phyloP scores from a whole-genome alignment of 2,329 filamentous ascomycete species.

The Alternaria hordeiaustralica region DNA sequence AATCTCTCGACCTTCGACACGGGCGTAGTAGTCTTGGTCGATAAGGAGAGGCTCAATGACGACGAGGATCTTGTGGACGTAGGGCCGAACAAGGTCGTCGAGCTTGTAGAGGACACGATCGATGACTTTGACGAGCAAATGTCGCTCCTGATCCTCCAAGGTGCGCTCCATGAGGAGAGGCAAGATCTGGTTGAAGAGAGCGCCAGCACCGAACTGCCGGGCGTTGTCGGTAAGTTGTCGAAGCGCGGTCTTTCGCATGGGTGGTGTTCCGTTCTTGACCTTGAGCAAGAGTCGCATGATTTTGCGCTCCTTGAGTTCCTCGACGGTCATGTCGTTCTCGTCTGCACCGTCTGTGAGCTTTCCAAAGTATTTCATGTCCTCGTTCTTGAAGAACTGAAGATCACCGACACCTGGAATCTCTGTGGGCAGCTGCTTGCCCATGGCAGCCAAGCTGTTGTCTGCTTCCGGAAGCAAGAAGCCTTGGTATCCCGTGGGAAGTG shows the following conservation, averaged over 20 bases:
- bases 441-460: slow-evolving; percentile 74
- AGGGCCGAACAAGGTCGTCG: slow-evolving; percentile 93
- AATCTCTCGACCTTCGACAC: slow-evolving; percentile 97
- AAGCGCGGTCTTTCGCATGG: slow-evolving; percentile 97
- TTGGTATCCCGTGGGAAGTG: slow-evolving; percentile 68
- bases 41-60: slow-evolving; percentile 99
- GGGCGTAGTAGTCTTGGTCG: slow-evolving; percentile 98
- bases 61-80: slow-evolving; percentile 97
- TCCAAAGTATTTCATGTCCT: slow-evolving; percentile 98
- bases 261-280: slow-evolving; percentile 98
- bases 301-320: slow-evolving; percentile 96
- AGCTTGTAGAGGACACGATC: slow-evolving; percentile 98
- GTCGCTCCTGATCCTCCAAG: slow-evolving; percentile 95
- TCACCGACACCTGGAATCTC: slow-evolving; percentile 97
- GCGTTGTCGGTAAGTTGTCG: slow-evolving; percentile 98
- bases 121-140: slow-evolving; percentile 98
- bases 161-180: slow-evolving; percentile 98
- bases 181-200: slow-evolving; percentile 96
- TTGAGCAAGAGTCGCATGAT: slow-evolving; percentile 97
- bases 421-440: slow-evolving; percentile 89
- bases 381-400: slow-evolving; percentile 96
- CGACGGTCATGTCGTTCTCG: slow-evolving; percentile 88
- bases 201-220: slow-evolving; percentile 89
- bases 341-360: slow-evolving; percentile 95
- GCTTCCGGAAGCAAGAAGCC: slow-evolving; percentile 99